Base-by-base conservation (phyloP, 2,329 filamentous ascomycete genomes). In the Apiospora saccharicola region DNA sequence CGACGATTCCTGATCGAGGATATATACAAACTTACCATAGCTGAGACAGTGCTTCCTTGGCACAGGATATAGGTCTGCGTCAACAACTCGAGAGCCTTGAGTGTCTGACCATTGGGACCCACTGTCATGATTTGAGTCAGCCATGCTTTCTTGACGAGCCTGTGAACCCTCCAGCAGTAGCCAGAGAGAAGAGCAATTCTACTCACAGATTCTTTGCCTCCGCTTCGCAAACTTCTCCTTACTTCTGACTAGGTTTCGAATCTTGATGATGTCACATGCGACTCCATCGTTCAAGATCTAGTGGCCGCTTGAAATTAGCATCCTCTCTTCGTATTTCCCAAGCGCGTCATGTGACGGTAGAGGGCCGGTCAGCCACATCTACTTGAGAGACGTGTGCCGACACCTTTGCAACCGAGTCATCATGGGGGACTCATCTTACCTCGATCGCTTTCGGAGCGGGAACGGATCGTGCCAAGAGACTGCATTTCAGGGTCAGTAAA, bases 151-250 rank as follows among this genome's bases (percentile, higher is more conserved):
- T 68, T 7, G 10, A 67, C 16, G 14, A 47, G 30, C 12, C 4
- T 46, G 13, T n/a, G 6, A 4, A 4, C 26, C 30, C 14, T 47
- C 41, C 13, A 30, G 14, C 24, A 30, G 41, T 16, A 14, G n/a
- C n/a, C 7, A 46, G 10, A 37, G n/a, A 34, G 14, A 12, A 30
- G n/a, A 10, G 0, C 14, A 30, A 19, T 8, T 14, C 19, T 68
- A 68, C 67, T 47, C 41, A 68, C 41, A 87, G 72, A 99, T 96
- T 72, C 96, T 89, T 84, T 99, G 96, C 68, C 96, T 90, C 71
- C 96, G 89, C 87, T 99, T 99, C 70, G 98, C 94, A 79, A 98
- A 99, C 72, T 95, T 91, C 76, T 98, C 95, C 83, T 98, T 98
- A 83, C 96, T 98, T 74, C 93, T 89, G 41, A 98, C 94, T 68